Conservation (phyloP, 495 filamentous ascomycete species). For the Sporormia fimetaria region DNA sequence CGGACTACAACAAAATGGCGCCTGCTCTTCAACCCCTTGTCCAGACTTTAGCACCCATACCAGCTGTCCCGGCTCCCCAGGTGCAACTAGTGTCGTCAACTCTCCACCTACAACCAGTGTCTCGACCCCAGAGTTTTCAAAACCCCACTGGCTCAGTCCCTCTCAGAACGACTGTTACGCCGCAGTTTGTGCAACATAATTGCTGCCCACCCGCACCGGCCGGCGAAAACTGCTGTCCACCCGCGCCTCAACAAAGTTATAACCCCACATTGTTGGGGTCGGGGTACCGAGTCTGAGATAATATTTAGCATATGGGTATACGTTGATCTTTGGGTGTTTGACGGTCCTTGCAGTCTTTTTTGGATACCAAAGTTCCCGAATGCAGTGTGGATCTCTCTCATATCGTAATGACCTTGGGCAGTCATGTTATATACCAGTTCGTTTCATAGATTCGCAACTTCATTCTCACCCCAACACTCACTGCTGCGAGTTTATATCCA, state of each 20-base stretch:
- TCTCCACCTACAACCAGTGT: conserved; percentile 2
- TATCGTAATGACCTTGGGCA: background rate
- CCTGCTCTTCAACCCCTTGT: conserved; percentile 3
- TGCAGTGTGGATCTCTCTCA: background rate
- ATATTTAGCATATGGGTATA: too few species aligned
- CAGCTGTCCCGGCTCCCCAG: conserved; percentile 1
- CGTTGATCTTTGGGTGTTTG: too few species aligned
- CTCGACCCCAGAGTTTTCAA: conserved; percentile 6
- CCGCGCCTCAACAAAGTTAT: too few species aligned
- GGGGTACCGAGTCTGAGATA: too few species aligned
- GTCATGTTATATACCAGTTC: background rate
- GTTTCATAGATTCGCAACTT: background rate
- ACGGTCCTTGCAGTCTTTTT: background rate
- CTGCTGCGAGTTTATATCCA: too few species aligned
- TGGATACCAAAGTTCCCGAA: background rate
- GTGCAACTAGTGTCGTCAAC: background rate
- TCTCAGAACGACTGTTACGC: background rate
- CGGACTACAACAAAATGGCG: conserved; percentile 22
- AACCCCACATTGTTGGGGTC: too few species aligned
- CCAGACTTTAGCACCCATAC: conserved; percentile 9
- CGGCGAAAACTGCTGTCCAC: background rate
- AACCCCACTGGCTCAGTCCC: background rate
- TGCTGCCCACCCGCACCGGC: conserved; percentile 7
- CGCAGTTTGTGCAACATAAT: conserved; percentile 9
- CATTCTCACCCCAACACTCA: background rate